These are phyloP conservation scores for Arabidopsis arenosa DNA, from an alignment of 345 rosid genomes.

Conservation along the genomic window DNA sequence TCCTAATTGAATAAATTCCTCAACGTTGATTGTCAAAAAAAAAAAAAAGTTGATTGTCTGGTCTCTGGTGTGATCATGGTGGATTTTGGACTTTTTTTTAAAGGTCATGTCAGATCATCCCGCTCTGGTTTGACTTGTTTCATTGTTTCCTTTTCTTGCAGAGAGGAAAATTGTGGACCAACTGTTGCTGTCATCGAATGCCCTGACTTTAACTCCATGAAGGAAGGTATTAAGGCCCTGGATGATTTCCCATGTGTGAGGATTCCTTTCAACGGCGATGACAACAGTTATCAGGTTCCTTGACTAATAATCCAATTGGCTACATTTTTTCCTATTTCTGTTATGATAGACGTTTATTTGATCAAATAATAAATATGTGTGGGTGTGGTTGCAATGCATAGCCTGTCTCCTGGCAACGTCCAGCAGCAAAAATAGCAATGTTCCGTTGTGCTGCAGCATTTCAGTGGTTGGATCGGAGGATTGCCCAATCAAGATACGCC, in stretches of 20 bases:
- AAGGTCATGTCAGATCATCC: conserved; percentile 23
- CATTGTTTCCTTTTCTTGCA: conserved; percentile 47
- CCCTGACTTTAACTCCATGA: conserved; percentile 65
- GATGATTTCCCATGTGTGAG: conserved; percentile 90
- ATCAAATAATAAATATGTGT: conserved; percentile 29
- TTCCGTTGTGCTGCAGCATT: conserved; percentile 93
- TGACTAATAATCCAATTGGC: conserved; percentile 27
- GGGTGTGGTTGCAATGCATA: conserved; percentile 41
- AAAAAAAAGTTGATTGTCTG: conserved; percentile 1
- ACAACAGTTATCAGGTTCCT: conserved; percentile 86
- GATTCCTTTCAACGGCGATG: conserved; percentile 87
- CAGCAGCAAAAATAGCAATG: conserved; percentile 88
- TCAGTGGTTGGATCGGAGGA: conserved; percentile 92
- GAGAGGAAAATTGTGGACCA: conserved; percentile 84
- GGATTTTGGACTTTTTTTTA: conserved; percentile 21
- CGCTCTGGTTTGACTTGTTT: conserved; percentile 21
- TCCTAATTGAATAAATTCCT: background rate
- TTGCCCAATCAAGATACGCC: conserved; percentile 90
- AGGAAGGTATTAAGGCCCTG: conserved; percentile 66
- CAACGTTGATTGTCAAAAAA: background rate
- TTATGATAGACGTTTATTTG: conserved; percentile 15
- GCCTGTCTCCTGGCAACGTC: conserved; percentile 97
- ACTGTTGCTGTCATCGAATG: conserved; percentile 76
- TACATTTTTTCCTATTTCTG: conserved; percentile 5
- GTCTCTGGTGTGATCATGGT: background rate